phyloP scores from a whole-genome alignment of 164 flowering plant species.

The Aristolochia contorta region DNA sequence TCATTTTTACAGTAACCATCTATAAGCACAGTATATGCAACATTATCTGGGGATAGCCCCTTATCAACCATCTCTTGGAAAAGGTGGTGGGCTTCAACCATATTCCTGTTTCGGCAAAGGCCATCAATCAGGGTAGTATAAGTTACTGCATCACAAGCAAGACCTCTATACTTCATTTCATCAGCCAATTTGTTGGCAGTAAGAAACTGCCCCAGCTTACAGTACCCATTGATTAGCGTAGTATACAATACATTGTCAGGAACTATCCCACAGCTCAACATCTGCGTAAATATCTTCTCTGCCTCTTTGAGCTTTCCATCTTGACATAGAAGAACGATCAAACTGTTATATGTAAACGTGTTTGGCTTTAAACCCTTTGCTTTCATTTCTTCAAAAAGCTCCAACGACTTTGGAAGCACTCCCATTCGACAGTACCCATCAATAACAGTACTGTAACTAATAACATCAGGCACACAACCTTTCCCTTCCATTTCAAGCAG shows the following conservation, averaged over 20 bases:
- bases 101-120: conserved; percentile 40
- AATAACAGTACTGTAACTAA: conserved; percentile 31
- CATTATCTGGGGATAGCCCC: conserved; percentile 26
- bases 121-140: conserved; percentile 47
- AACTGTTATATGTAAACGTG: conserved; percentile 32
- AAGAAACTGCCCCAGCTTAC: conserved; percentile 30
- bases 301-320: conserved; percentile 32
- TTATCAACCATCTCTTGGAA: conserved; percentile 38
- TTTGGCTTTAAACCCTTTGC: conserved; percentile 37
- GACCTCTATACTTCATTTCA: conserved; percentile 30
- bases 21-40: conserved; percentile 25
- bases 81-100: conserved; percentile 38
- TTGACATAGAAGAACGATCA: conserved; percentile 31
- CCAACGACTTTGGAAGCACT: conserved; percentile 30
- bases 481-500: conserved; percentile 19
- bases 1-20: conserved; percentile 28
- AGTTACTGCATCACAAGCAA: conserved; percentile 32
- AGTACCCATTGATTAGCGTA: conserved; percentile 39
- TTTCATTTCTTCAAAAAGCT: conserved; percentile 33
- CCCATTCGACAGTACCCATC: conserved; percentile 41
- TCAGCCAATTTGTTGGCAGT: conserved; percentile 35
- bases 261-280: conserved; percentile 29
- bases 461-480: conserved; percentile 18
- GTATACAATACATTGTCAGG: conserved; percentile 43
- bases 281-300: conserved; percentile 39